Evolutionary conservation across 108 stramenopile genomes (phyloP).

Genomic region (Cyclotella cryptica): DNA sequence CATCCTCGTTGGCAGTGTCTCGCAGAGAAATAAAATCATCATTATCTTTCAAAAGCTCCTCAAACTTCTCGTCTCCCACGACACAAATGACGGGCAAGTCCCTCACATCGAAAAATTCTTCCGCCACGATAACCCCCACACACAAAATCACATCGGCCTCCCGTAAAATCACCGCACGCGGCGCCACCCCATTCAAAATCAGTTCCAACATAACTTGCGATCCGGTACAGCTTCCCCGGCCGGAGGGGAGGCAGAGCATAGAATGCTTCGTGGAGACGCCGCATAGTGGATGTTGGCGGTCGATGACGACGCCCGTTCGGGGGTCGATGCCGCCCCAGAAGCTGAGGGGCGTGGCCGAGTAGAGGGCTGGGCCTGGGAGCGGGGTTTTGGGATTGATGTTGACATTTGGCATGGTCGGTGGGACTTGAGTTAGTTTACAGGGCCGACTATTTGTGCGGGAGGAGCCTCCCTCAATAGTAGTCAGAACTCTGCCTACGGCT

Average conservation of each 20-base stretch:
- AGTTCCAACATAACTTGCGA: slow-evolving; percentile 83
- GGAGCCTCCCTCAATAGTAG: no score
- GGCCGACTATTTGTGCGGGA: no score
- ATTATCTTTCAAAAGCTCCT: slow-evolving; percentile 6
- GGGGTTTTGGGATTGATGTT: background rate
- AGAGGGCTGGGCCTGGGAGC: slow-evolving; percentile 9
- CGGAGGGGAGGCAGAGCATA: slow-evolving; percentile 76
- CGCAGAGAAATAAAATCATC: background rate
- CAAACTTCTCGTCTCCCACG: slow-evolving; percentile 34
- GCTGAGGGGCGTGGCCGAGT: slow-evolving; percentile 48
- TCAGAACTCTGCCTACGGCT: no score
- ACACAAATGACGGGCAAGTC: slow-evolving; percentile 31
- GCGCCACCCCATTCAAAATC: slow-evolving; percentile 68
- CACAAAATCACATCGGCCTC: slow-evolving; percentile 72
- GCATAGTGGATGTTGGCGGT: slow-evolving; percentile 67
- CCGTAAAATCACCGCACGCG: slow-evolving; percentile 67
- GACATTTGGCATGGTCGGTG: background rate
- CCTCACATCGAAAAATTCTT: slow-evolving; percentile 64
- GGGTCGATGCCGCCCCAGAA: slow-evolving; percentile 92
- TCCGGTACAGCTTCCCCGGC: slow-evolving; percentile 85
- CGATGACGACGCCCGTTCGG: slow-evolving; percentile 66
- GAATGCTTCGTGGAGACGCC: slow-evolving; percentile 51
- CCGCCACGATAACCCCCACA: slow-evolving; percentile 75
- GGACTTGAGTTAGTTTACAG: no score
- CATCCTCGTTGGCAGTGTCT: slow-evolving; percentile 3